phyloP scores from a whole-genome alignment of 2,329 filamentous ascomycete species.

The Fusarium sp. region DNA sequence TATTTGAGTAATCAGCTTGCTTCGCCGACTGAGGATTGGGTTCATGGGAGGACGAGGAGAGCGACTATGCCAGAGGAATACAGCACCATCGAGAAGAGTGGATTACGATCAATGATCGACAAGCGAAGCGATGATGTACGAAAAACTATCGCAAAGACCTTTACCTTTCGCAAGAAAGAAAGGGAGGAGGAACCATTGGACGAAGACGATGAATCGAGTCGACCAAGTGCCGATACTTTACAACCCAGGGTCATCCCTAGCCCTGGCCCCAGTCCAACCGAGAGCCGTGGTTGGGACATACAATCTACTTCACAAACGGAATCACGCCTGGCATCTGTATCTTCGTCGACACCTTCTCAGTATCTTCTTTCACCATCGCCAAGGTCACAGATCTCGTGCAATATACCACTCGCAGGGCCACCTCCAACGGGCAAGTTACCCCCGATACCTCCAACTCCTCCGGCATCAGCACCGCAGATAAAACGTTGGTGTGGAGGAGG shows the following conservation, averaged over 20 bases:
- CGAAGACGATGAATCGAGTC: slow-evolving; percentile 33
- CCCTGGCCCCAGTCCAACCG: slow-evolving; percentile 13
- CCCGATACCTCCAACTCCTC: slow-evolving; percentile 51
- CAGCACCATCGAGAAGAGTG: slow-evolving; percentile 67
- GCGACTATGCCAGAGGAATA: slow-evolving; percentile 61
- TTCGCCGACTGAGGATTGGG: slow-evolving; percentile 54
- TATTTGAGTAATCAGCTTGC: slow-evolving; percentile 47
- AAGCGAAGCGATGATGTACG: slow-evolving; percentile 67
- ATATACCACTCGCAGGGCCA: slow-evolving; percentile 46
- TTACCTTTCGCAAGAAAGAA: slow-evolving; percentile 63
- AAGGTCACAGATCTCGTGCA: slow-evolving; percentile 37
- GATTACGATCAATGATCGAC: slow-evolving; percentile 64
- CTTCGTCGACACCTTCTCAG: slow-evolving; percentile 35
- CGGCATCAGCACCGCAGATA: slow-evolving; percentile 52
- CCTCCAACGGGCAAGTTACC: slow-evolving; percentile 60
- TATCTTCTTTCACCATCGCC: slow-evolving; percentile 35
- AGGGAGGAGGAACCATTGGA: slow-evolving; percentile 50
- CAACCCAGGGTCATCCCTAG: slow-evolving; percentile 28
- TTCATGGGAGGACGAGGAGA: slow-evolving; percentile 57
- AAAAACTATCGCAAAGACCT: slow-evolving; percentile 65
- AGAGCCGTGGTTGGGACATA: slow-evolving; percentile 24
- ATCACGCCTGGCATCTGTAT: slow-evolving; percentile 11
- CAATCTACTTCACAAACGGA: slow-evolving; percentile 22
- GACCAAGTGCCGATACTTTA: slow-evolving; percentile 40
- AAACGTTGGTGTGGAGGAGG: slow-evolving; percentile 67